phyloP scores from a whole-genome alignment of 495 filamentous ascomycete species.

The Penicillium egyptiacum region DNA sequence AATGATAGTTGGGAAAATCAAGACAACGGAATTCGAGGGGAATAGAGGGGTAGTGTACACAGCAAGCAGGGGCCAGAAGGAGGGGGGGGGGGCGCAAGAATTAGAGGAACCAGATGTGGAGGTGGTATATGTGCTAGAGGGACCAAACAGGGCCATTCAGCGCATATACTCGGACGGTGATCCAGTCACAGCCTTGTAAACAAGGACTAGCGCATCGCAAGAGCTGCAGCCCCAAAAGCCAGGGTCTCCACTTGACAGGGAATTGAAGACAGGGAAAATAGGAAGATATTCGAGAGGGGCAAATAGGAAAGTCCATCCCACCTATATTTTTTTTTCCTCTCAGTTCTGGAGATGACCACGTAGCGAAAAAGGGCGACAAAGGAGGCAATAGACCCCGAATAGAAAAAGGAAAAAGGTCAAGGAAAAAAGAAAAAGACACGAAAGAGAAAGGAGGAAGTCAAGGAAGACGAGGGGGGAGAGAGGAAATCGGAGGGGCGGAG shows the following conservation, averaged over 20 bases:
- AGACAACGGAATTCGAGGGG: background rate
- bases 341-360: slow-evolving; percentile 2
- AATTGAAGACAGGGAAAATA: slow-evolving; percentile 3
- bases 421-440: slow-evolving; percentile 12
- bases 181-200: slow-evolving; percentile 13
- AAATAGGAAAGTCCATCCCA: slow-evolving; percentile 18
- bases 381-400: background rate
- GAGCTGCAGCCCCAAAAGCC: slow-evolving; percentile 10
- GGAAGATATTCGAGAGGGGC: slow-evolving; percentile 19
- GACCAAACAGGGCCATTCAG: slow-evolving; percentile 8
- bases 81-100: too few relatives aligned
- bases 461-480: slow-evolving; percentile 25
- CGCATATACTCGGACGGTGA: slow-evolving; percentile 18
- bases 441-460: slow-evolving; percentile 13
- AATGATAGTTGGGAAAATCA: background rate
- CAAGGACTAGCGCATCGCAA: slow-evolving; percentile 4
- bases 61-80: slow-evolving; percentile 7
- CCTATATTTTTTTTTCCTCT: slow-evolving; percentile 12
- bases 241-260: slow-evolving; percentile 7
- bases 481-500: slow-evolving; percentile 23
- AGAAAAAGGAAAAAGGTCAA: slow-evolving; percentile 2
- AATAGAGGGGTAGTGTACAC: slow-evolving; percentile 8
- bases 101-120: slow-evolving; percentile 6
- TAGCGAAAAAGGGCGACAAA: background rate
- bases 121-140: slow-evolving; percentile 1